Evolutionary conservation across 148 eudicot species (phyloP).

Genomic region (Cornus controversa): DNA sequence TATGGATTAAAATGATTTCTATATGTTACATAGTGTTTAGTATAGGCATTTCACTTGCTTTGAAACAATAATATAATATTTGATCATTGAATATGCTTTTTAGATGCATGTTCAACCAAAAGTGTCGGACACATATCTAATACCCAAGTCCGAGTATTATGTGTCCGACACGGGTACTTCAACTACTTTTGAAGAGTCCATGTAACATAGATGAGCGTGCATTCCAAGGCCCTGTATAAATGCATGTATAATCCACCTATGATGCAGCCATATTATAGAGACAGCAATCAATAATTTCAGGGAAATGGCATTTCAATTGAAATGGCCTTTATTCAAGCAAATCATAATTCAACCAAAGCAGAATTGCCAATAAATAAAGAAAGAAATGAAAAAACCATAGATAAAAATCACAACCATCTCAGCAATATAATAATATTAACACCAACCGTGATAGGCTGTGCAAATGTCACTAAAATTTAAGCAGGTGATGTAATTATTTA

Average conservation of each 20-base stretch:
- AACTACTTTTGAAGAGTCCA: no score
- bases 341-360: neutral
- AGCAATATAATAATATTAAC: slow-evolving; percentile 1
- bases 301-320: neutral
- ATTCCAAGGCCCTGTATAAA: neutral
- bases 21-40: no score
- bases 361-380: neutral
- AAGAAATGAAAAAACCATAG: neutral
- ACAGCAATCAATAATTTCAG: neutral
- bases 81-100: no score
- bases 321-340: neutral
- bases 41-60: no score
- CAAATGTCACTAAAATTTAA: neutral
- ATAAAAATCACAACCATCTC: neutral
- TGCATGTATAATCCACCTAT: neutral
- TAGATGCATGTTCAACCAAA: no score
- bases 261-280: neutral
- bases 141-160: no score
- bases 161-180: no score
- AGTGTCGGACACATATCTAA: no score
- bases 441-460: neutral
- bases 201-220: no score
- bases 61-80: no score
- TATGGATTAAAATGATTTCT: no score
- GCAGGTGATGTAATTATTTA: neutral